Percentiles rank a stretch among this genome's conserved stretches.
These are phyloP conservation scores for Prunus padus DNA, from an alignment of 306 rosid genomes.

Conservation along the genomic window DNA sequence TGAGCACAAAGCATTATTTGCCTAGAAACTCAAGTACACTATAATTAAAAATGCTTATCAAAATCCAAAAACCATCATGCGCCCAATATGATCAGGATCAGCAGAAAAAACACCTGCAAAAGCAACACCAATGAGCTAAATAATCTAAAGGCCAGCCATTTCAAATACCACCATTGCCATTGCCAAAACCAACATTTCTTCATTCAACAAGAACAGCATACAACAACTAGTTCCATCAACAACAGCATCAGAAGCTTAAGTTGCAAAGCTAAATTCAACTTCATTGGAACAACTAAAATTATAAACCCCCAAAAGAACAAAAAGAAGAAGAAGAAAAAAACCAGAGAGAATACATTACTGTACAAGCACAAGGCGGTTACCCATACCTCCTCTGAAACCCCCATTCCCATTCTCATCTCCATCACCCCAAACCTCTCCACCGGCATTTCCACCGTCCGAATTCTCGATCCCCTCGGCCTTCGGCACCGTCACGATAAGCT, in stretches of 20 bases:
- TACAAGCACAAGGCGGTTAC: constrained; percentile 91
- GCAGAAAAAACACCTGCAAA: background rate
- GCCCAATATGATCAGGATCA: background rate
- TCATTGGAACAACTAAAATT: constrained; percentile 18
- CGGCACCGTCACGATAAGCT: constrained; percentile 91
- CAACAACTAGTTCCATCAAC: constrained; percentile 32
- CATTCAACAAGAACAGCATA: constrained; percentile 28
- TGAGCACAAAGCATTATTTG: background rate
- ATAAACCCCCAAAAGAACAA: constrained; percentile 10
- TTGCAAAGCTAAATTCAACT: constrained; percentile 34
- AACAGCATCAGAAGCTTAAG: constrained; percentile 36
- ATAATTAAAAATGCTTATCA: background rate
- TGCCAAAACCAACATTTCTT: constrained; percentile 22
- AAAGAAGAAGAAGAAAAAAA: constrained; percentile 11
- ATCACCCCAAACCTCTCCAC: constrained; percentile 42
- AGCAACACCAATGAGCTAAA: background rate
- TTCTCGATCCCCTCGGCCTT: constrained; percentile 47
- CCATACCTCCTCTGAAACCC: constrained; percentile 56
- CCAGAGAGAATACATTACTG: constrained; percentile 44
- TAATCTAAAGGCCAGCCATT: background rate
- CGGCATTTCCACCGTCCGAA: constrained; percentile 34
- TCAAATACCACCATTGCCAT: background rate
- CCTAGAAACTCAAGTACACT: background rate
- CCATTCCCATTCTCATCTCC: constrained; percentile 40
- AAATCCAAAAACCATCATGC: background rate